Base-by-base conservation (phyloP, 2,329 filamentous ascomycete genomes). In the Beauveria sp. region DNA sequence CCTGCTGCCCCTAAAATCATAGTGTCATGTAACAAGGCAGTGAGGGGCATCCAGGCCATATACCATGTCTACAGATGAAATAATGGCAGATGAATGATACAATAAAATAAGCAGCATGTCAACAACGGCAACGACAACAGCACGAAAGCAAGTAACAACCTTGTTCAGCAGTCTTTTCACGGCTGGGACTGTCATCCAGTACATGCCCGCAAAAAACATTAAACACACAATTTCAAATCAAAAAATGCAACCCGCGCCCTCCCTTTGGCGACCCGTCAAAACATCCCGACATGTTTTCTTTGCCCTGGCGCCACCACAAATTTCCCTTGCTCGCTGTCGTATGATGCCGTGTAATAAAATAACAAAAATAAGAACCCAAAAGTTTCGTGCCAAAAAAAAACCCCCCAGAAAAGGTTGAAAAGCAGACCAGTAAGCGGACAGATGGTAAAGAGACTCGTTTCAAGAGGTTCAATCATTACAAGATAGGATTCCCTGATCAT, bases 401-500 rank as follows among this genome's bases (percentile, higher is more conserved):
- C n/a, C n/a, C n/a, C n/a, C n/a, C 10, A 6, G 12, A 38, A 16
- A 48, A 50, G 58, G 20, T n/a, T 9, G 5, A 64, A 59, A 46
- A 43, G 18, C 26, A 18, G 22, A 42, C 28, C 24, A 58, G 8
- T 49, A 49, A n/a, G 16, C 20, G n/a, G 54, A 4, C 14, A 54
- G 53, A 63, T 55, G 58, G 67, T 67, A 65, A 72, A 66, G 68
- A 70, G 64, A 66, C 70, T 76, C 74, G 70, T 76, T 69, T 70
- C 66, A 70, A 74, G 71, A 70, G 22, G 31, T 68, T 67, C 65
- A 65, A 66, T 76, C 74, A 74, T 75, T 75, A 75, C 71, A 75
- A 74, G 65, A 63, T 68, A 26, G 43, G 45, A 56, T 31, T 38
- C 65, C 22, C 34, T 53, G 40, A 24, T 50, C 24, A 50, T 53